Conservation (phyloP, 768 basidiomycete species). For the Boletus patriciae region DNA sequence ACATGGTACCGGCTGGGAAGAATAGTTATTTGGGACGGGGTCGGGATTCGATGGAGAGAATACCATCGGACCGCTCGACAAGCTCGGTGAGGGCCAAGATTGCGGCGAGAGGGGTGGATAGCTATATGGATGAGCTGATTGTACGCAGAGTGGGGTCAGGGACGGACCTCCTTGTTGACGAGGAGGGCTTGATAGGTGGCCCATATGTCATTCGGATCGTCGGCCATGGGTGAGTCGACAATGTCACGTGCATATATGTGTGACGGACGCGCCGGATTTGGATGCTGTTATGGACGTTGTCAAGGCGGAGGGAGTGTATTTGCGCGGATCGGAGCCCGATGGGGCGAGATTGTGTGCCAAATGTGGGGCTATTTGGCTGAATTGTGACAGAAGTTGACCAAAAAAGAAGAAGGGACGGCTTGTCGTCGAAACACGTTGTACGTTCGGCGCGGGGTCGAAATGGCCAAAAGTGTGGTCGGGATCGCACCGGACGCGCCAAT, state of each 20-base stretch:
- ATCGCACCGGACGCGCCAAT: slow-evolving; percentile 55
- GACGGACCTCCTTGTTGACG: slow-evolving; percentile 62
- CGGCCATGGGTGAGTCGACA: slow-evolving; percentile 12
- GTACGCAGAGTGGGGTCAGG: background rate
- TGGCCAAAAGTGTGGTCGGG: slow-evolving; percentile 53
- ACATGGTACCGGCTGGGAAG: slow-evolving; percentile 80
- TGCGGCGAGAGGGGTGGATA: slow-evolving; percentile 83
- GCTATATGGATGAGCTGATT: slow-evolving; percentile 38
- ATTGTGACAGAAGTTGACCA: slow-evolving; percentile 22
- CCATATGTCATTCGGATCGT: slow-evolving; percentile 40
- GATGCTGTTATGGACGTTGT: slow-evolving; percentile 23
- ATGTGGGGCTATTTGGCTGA: slow-evolving; percentile 17
- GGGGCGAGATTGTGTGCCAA: slow-evolving; percentile 11
- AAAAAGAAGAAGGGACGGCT: slow-evolving; percentile 28
- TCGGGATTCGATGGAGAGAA: slow-evolving; percentile 22
- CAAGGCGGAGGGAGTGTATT: slow-evolving; percentile 24
- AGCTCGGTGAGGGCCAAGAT: slow-evolving; percentile 83
- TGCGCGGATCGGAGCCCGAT: slow-evolving; percentile 21
- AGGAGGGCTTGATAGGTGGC: slow-evolving; percentile 60
- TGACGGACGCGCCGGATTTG: slow-evolving; percentile 10
- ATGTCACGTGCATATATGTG: slow-evolving; percentile 17
- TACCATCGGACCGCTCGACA: slow-evolving; percentile 77
- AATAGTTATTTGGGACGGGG: slow-evolving; percentile 5
- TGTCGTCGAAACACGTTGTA: slow-evolving; percentile 77
- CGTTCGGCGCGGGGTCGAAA: slow-evolving; percentile 61